A percentile compares a stretch with the other conserved stretches of the same genome.
Evolutionary conservation across 768 basidiomycete species (phyloP).

Genomic region (Amyloporia xantha): DNA sequence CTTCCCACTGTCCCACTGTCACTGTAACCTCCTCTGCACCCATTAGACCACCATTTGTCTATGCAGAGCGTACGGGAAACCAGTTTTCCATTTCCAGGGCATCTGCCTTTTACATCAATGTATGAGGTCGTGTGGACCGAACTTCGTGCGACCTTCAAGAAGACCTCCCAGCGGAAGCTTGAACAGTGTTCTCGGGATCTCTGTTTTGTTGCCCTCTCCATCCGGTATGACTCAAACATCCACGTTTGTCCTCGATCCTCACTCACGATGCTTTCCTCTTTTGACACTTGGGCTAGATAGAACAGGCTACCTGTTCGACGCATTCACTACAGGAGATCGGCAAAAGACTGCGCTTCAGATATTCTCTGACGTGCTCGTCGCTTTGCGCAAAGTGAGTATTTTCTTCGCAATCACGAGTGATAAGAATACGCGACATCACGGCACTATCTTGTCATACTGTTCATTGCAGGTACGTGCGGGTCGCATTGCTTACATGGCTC

Average conservation of each 20-base stretch:
- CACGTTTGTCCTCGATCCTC: not conserved
- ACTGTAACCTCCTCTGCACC: too few species aligned
- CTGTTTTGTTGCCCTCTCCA: conserved; percentile 33
- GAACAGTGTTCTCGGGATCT: conserved; percentile 33
- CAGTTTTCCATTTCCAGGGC: too few species aligned
- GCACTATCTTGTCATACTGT: conserved; percentile 1
- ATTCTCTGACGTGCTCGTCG: conserved; percentile 30
- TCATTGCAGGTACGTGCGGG: not conserved
- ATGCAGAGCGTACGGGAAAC: too few species aligned
- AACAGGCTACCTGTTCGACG: conserved; percentile 46
- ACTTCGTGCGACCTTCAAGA: not conserved
- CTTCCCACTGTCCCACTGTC: too few species aligned
- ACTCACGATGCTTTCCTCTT: not conserved
- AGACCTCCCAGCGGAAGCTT: conserved; percentile 7
- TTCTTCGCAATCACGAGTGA: not conserved
- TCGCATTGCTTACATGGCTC: too few species aligned
- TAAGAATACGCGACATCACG: not conserved
- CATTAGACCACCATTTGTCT: too few species aligned
- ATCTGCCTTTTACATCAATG: not conserved
- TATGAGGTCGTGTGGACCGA: not conserved
- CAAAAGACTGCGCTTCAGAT: conserved; percentile 22
- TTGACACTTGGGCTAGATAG: conserved; percentile 21
- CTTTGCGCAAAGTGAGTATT: conserved; percentile 33
- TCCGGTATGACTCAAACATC: conserved; percentile 30
- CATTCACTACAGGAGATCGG: conserved; percentile 24